phyloP scores from a whole-genome alignment of 2,329 filamentous ascomycete species.

The Acephala macrosclerotiorum region DNA sequence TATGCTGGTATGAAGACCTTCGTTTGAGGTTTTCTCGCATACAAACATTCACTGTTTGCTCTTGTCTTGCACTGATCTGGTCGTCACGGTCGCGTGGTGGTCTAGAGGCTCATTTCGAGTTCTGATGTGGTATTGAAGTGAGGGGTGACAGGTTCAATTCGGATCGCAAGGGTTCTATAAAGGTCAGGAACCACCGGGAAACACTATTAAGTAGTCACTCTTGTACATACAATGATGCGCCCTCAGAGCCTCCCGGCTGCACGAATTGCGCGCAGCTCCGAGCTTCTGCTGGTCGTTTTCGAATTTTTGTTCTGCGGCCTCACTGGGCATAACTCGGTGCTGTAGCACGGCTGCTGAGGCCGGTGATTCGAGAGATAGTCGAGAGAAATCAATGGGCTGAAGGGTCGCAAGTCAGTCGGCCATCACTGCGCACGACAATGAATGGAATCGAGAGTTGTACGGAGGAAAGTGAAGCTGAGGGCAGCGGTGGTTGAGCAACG shows the following conservation, averaged over 20 bases:
- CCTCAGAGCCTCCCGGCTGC: conserved; percentile 17
- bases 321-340: conserved; percentile 26
- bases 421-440: conserved; percentile 12
- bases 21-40: not conserved
- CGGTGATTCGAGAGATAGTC: conserved; percentile 7
- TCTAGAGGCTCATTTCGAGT: conserved; percentile 39
- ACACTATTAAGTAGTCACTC: conserved; percentile 5
- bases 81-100: conserved; percentile 23
- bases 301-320: conserved; percentile 23
- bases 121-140: conserved; percentile 19
- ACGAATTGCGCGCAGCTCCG: conserved; percentile 30
- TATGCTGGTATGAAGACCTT: not conserved
- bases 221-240: conserved; percentile 23
- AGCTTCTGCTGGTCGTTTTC: conserved; percentile 11
- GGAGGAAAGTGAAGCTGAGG: conserved; percentile 16
- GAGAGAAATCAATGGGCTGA: conserved; percentile 10
- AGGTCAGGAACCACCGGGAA: conserved; percentile 21
- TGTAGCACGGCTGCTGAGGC: conserved; percentile 4
- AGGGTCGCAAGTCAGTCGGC: conserved; percentile 10
- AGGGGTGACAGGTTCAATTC: conserved; percentile 28
- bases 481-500: conserved; percentile 1
- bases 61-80: conserved; percentile 23
- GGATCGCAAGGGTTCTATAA: conserved; percentile 29
- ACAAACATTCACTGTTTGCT: conserved; percentile 2
- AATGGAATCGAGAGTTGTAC: not conserved